Evolutionary conservation across 441 rosid species (phyloP), one percentile per base, ranked within the genome.

Genomic region (Daphne laureola): DNA sequence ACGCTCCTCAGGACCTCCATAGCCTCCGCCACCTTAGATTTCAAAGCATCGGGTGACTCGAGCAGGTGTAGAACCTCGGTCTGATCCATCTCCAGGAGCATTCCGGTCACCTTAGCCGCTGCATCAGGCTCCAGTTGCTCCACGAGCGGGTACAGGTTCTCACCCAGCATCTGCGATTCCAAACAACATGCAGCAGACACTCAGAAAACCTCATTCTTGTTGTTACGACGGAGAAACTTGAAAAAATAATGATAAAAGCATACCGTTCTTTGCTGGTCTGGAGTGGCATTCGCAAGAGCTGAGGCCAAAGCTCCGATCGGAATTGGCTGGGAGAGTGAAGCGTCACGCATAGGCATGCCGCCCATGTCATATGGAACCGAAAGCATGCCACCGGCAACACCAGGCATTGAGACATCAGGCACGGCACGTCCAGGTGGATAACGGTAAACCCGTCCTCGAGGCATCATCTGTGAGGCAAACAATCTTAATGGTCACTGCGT

Each of bases 31-130:
- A 90, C 97, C 71, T 90, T 90, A 0, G 87, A 70, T 67, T 75
- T 84, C 45, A 90, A 81, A 52, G 95, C 86, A 35, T 86, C 95
- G 3, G 96, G 95, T 17, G 96, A 83, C 66, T 89, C 96, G 2
- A 89, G 78, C 71, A 89, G 68, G 75, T 86, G 97, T 40, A 90
- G 57, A 55, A 90, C 93, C 80, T 84, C 95, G 0, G 95, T 79
- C 73, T 86, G 93, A 50, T 90, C 97, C 97, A 90, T 90, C 65
- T 90, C 97, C 67, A 90, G 66, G 55, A 90, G 95, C 97, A 90
- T 90, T 36, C 95, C 93, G 1, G 97, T 84, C 45, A 90, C 95
- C 69, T 90, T 90, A 25, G 90, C 97, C 14, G 90, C 89, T 13
- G 85, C 75, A 31, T 84, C 93, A 48, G 82, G 84, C 71, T 90